Percentiles rank a stretch among this genome's conserved stretches.
These are phyloP conservation scores for Arthrobotrys sinensis DNA, from an alignment of 2,329 filamentous ascomycete species.

Conservation along the genomic window DNA sequence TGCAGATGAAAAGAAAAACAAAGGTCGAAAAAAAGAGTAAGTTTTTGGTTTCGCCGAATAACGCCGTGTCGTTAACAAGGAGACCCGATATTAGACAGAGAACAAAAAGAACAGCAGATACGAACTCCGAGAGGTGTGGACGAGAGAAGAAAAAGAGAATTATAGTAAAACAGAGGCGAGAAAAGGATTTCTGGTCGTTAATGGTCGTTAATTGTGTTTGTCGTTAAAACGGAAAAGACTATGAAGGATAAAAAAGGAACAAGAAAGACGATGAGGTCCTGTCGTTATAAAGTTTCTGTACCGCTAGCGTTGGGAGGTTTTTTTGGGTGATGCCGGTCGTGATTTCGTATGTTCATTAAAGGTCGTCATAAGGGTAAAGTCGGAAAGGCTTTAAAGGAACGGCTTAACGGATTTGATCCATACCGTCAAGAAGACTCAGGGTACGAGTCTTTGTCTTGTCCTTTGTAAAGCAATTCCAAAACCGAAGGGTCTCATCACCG, in stretches of 20 bases:
- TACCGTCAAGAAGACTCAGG: slow-evolving; percentile 67
- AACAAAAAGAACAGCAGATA: slow-evolving; percentile 38
- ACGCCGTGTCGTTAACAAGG: slow-evolving; percentile 59
- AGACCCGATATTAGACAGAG: slow-evolving; percentile 36
- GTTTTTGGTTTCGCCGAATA: slow-evolving; percentile 53
- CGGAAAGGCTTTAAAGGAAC: slow-evolving; percentile 10
- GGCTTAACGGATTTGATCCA: slow-evolving; percentile 64
- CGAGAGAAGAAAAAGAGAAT: slow-evolving; percentile 16
- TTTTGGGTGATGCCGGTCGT: slow-evolving; percentile 31
- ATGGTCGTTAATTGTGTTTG: slow-evolving; percentile 52
- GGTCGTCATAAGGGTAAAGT: slow-evolving; percentile 34
- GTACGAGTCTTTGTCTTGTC: slow-evolving; percentile 78
- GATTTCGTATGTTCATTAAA: slow-evolving; percentile 47
- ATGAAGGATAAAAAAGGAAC: slow-evolving; percentile 10
- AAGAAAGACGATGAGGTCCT: slow-evolving; percentile 16
- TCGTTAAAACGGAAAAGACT: slow-evolving; percentile 21
- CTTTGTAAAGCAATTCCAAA: slow-evolving; percentile 90
- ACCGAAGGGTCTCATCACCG: slow-evolving; percentile 93
- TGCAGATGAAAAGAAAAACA: slow-evolving; percentile 51
- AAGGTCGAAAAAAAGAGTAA: slow-evolving; percentile 18
- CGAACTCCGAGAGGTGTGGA: slow-evolving; percentile 36
- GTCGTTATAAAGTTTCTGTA: slow-evolving; percentile 45
- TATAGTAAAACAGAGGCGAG: slow-evolving; percentile 41
- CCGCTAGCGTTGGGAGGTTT: slow-evolving; percentile 46
- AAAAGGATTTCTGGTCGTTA: slow-evolving; percentile 46